Evolutionary conservation across 2,329 filamentous ascomycete genomes (phyloP), one percentile per base, ranked within the genome.

Genomic region (Cladosporium sp.): DNA sequence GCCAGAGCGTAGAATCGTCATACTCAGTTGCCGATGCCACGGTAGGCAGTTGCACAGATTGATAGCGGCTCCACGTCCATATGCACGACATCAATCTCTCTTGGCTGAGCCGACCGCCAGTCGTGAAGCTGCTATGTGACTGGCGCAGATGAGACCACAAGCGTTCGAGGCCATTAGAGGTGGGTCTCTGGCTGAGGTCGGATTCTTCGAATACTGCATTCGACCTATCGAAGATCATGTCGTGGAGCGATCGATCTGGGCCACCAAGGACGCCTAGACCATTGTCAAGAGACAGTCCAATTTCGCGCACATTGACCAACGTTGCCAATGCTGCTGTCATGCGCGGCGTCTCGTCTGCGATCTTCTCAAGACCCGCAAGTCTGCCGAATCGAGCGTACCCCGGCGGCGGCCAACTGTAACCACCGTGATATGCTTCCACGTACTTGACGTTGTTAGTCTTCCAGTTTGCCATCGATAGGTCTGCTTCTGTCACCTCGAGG

Each of bases 241-340:
- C 83, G 24, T 80, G 76, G 47, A 83, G 78, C 0, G 82, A 84
- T 21, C 82, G 77, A 73, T 90, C 88, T 1, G 88, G 86, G 0
- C 88, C 88, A 57, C 80, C 79, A 12, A 92, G 81, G 82, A 88
- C 91, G 12, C 90, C 90, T 44, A 91, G 80, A 11, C 89, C 88
- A 65, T 84, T 88, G 72, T 90, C 87, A 49, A 90, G 83, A 21
- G 87, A 90, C 3, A 92, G 77, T 0, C 86, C 89, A n/a, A 92
- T 81, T 67, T 90, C 87, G 41, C 80, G 81, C 2, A 89, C 84
- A 10, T 82, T 80, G 1, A 74, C 78, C 1, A 91, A 80, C 62
- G 83, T 84, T 12, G 80, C 80, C 65, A 92, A 83, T 3, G 88
- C 87, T 38, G 82, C 80, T 68, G 83, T 86, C 86, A 90, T 88